phyloP scores from a whole-genome alignment of 352 stramenopile genomes.

The Phytophthora fragariaefolia region DNA sequence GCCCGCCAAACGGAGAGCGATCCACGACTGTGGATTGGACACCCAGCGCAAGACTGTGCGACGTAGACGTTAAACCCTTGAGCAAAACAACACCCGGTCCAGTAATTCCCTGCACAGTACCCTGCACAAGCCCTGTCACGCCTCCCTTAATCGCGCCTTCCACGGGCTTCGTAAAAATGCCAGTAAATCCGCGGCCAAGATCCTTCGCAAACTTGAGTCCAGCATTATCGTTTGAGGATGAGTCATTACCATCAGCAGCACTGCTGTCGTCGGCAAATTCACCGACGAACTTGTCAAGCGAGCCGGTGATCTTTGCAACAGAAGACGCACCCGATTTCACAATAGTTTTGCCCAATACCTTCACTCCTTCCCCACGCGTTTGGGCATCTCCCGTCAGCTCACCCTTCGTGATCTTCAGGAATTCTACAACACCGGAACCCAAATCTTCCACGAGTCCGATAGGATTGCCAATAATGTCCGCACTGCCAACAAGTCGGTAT shows the following conservation, averaged over 20 bases:
- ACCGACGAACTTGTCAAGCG: constrained; percentile 86
- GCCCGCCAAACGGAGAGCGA: constrained; percentile 76
- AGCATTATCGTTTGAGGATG: constrained; percentile 52
- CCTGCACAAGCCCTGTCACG: constrained; percentile 78
- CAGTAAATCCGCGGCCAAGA: constrained; percentile 82
- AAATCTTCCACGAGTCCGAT: constrained; percentile 90
- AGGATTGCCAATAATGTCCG: constrained; percentile 88
- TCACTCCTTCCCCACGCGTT: constrained; percentile 86
- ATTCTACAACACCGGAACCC: constrained; percentile 86
- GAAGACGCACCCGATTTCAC: constrained; percentile 79
- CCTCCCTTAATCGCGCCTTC: constrained; percentile 82
- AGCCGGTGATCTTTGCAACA: constrained; percentile 84
- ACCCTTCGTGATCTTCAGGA: constrained; percentile 90
- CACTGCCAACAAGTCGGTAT: constrained; percentile 84
- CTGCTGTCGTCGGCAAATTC: constrained; percentile 75
- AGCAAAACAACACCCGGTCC: constrained; percentile 84
- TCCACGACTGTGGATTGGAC: constrained; percentile 86
- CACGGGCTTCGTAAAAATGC: constrained; percentile 89
- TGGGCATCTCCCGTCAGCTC: constrained; percentile 83
- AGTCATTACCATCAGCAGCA: constrained; percentile 27
- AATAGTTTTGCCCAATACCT: constrained; percentile 87
- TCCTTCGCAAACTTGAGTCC: constrained; percentile 89
- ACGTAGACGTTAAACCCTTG: constrained; percentile 86
- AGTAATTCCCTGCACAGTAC: constrained; percentile 80
- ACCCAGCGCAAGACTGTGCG: constrained; percentile 77